A percentile compares a stretch with the other conserved stretches of the same genome.
These are phyloP conservation scores for Gossypium schwendimanii DNA, from an alignment of 441 rosid species.

Conservation along the genomic window DNA sequence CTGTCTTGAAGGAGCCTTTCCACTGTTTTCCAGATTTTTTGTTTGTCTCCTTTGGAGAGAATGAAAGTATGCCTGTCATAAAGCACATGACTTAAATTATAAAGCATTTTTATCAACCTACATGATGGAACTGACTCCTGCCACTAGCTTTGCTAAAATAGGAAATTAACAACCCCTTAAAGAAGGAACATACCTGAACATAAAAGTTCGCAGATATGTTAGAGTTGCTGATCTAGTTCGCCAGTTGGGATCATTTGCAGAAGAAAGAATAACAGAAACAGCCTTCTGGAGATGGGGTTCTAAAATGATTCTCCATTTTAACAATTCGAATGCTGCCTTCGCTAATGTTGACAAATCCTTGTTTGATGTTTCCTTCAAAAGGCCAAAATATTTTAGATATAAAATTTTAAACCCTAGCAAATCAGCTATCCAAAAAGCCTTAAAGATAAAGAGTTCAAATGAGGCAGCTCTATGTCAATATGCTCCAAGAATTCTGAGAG, in stretches of 20 bases:
- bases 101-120: neutral
- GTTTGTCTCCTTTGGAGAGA: constrained; percentile 63
- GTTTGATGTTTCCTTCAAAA: constrained; percentile 82
- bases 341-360: constrained; percentile 94
- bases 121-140: neutral
- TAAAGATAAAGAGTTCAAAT: neutral
- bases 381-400: constrained; percentile 23
- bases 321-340: constrained; percentile 89
- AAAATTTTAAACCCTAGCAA: neutral
- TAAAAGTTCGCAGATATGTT: constrained; percentile 86
- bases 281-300: constrained; percentile 75
- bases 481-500: constrained; percentile 13
- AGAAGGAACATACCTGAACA: constrained; percentile 68
- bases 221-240: constrained; percentile 91
- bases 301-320: constrained; percentile 85
- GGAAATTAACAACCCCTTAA: neutral
- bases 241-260: constrained; percentile 84
- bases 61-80: constrained; percentile 78
- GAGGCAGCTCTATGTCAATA: constrained; percentile 8
- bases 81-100: constrained; percentile 15
- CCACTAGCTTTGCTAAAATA: constrained; percentile 10
- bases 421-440: constrained; percentile 1
- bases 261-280: constrained; percentile 62
- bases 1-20: constrained; percentile 77
- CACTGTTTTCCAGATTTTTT: constrained; percentile 76